These are phyloP conservation scores for Penicillium cinerascens DNA, from an alignment of 495 filamentous ascomycete genomes.

Conservation along the genomic window DNA sequence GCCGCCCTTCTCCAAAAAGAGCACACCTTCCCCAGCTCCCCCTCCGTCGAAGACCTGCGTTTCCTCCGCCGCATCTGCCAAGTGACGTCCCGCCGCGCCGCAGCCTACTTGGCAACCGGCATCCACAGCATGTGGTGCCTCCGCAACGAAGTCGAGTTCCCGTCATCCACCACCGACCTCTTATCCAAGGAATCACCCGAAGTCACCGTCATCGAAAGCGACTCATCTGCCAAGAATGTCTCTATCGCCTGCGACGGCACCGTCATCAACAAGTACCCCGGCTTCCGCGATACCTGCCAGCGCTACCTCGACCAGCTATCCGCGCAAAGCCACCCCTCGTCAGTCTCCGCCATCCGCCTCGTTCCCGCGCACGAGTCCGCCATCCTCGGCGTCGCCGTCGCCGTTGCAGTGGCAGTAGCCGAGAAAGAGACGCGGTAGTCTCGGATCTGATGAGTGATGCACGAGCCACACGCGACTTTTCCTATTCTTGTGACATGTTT, in stretches of 20 bases:
- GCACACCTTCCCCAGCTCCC: slow-evolving; percentile 45
- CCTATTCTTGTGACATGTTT: slow-evolving; percentile 19
- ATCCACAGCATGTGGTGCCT: slow-evolving; percentile 64
- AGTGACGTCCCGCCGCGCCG: slow-evolving; percentile 57
- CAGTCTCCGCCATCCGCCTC: slow-evolving; percentile 33
- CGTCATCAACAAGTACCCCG: slow-evolving; percentile 58
- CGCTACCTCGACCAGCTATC: slow-evolving; percentile 46
- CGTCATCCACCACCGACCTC: slow-evolving; percentile 18
- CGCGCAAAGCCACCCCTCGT: slow-evolving; percentile 24
- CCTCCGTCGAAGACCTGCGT: slow-evolving; percentile 48
- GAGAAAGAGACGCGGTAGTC: slow-evolving; percentile 13
- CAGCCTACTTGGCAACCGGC: slow-evolving; percentile 60
- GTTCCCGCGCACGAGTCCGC: slow-evolving; percentile 51
- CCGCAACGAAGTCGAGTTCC: slow-evolving; percentile 47
- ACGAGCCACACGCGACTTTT: slow-evolving; percentile 13
- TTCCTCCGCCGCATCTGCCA: slow-evolving; percentile 52
- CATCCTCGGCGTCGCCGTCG: slow-evolving; percentile 55
- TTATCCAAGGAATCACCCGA: slow-evolving; percentile 35
- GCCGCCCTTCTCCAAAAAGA: slow-evolving; percentile 46
- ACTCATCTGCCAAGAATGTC: slow-evolving; percentile 25
- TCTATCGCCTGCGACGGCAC: slow-evolving; percentile 57
- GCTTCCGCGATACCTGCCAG: slow-evolving; percentile 51
- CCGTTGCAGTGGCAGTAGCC: slow-evolving; percentile 46
- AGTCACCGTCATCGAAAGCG: slow-evolving; percentile 41
- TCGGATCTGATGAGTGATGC: slow-evolving; percentile 10